Evolutionary conservation across 768 basidiomycete species (phyloP).

Genomic region (Kwoniella sp.): DNA sequence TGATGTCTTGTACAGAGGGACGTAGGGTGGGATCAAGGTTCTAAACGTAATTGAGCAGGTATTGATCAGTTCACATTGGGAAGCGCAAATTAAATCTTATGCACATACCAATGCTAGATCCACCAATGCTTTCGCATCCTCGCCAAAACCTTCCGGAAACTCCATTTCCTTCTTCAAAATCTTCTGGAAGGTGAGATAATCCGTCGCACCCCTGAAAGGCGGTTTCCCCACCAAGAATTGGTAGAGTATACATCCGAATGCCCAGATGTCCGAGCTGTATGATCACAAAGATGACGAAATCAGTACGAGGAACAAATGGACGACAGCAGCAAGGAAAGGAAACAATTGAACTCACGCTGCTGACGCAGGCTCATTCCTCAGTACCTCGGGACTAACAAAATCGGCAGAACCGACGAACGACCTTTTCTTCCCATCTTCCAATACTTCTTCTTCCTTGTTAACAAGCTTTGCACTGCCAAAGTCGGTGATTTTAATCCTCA

Average conservation of each 20-base stretch:
- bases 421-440: slow-evolving; percentile 61
- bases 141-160: slow-evolving; percentile 83
- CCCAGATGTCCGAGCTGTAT: slow-evolving; percentile 87
- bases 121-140: slow-evolving; percentile 77
- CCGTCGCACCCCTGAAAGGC: slow-evolving; percentile 83
- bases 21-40: slow-evolving; percentile 50
- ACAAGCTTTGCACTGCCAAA: slow-evolving; percentile 78
- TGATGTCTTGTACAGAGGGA: slow-evolving; percentile 44
- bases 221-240: slow-evolving; percentile 90
- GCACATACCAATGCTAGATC: slow-evolving; percentile 69
- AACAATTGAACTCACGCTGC: slow-evolving; percentile 63
- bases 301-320: neutral
- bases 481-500: slow-evolving; percentile 91
- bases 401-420: slow-evolving; percentile 90
- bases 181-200: slow-evolving; percentile 93
- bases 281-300: neutral
- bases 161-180: slow-evolving; percentile 84
- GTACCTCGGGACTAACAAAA: slow-evolving; percentile 83
- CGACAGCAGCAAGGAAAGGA: neutral
- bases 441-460: slow-evolving; percentile 36
- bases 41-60: slow-evolving; percentile 14
- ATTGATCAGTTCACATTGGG: neutral
- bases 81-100: neutral
- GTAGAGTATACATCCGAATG: slow-evolving; percentile 88
- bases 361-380: slow-evolving; percentile 70